Evolutionary conservation across 345 rosid genomes (phyloP).

Genomic region (Sisymbrium altissimum): DNA sequence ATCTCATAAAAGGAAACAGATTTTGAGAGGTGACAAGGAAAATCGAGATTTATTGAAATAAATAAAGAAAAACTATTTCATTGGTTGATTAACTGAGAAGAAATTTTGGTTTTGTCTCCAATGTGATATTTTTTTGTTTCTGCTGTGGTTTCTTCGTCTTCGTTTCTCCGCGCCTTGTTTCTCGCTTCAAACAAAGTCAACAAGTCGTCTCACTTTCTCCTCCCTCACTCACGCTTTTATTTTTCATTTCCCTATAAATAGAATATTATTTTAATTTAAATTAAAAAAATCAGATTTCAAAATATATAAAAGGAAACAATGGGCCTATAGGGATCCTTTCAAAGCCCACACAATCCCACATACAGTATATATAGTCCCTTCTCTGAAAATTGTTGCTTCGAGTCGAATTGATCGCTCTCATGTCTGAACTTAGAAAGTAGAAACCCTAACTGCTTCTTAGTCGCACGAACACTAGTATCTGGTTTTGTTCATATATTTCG

Average conservation of each 20-base stretch:
- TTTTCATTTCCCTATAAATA: conserved; percentile 1
- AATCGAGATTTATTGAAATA: not conserved
- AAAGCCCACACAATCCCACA: no score
- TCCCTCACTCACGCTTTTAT: conserved; percentile 17
- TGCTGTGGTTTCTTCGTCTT: conserved; percentile 6
- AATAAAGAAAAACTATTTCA: not conserved
- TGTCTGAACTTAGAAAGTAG: no score
- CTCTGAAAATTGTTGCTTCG: no score
- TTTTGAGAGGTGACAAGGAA: not conserved
- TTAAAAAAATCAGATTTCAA: no score
- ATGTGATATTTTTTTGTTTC: not conserved
- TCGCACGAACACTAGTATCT: no score
- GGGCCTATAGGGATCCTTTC: no score
- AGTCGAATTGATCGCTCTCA: no score
- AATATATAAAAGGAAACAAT: no score
- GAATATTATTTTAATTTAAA: not conserved
- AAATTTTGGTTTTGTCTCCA: not conserved
- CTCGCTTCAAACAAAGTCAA: conserved; percentile 47
- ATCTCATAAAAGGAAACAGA: not conserved
- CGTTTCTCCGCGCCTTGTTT: conserved; percentile 68
- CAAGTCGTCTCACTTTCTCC: conserved; percentile 26
- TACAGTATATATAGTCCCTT: no score
- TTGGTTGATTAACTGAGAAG: not conserved
- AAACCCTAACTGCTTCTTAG: no score
- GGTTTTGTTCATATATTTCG: no score